Evolutionary conservation across 2,329 filamentous ascomycete genomes (phyloP).

Genomic region (Tympanopsis confertula): DNA sequence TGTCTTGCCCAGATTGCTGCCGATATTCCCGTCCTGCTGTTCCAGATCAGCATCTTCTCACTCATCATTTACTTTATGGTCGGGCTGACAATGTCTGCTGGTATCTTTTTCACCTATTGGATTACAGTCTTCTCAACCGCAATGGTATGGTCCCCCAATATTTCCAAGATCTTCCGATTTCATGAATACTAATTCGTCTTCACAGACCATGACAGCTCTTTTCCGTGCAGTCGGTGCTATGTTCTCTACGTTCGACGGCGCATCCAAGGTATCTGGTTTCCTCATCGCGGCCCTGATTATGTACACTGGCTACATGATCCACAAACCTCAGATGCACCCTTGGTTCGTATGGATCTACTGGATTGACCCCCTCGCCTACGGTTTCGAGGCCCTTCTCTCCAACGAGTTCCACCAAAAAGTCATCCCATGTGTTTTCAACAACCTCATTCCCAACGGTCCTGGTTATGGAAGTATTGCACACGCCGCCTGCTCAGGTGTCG

Average conservation of each 20-base stretch:
- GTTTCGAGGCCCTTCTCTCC: conserved; percentile 54
- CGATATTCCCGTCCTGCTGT: conserved; percentile 40
- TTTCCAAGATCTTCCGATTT: conserved; percentile 4
- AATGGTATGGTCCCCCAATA: conserved; percentile 25
- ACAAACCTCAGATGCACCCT: conserved; percentile 46
- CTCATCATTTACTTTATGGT: conserved; percentile 55
- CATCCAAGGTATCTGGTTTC: conserved; percentile 43
- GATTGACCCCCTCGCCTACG: conserved; percentile 59
- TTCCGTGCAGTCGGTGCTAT: conserved; percentile 44
- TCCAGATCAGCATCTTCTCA: conserved; percentile 46
- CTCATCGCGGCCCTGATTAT: conserved; percentile 39
- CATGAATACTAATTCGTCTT: not conserved
- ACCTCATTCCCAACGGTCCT: conserved; percentile 37
- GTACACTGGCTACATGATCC: conserved; percentile 55
- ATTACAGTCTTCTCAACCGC: conserved; percentile 34
- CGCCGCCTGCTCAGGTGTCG: conserved; percentile 45
- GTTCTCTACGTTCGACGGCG: conserved; percentile 43
- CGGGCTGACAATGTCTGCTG: conserved; percentile 36
- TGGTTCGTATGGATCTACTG: conserved; percentile 55
- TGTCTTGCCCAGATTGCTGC: conserved; percentile 43
- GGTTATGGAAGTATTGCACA: conserved; percentile 27
- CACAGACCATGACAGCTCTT: conserved; percentile 40
- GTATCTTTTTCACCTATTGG: conserved; percentile 52
- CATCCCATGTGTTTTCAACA: conserved; percentile 34
- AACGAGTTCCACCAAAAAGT: conserved; percentile 57